Percentiles rank a stretch among this genome's conserved stretches.
These are phyloP conservation scores for Chrysopogon serrulatus DNA, from an alignment of 176 grass and related monocot species.

Conservation along the genomic window DNA sequence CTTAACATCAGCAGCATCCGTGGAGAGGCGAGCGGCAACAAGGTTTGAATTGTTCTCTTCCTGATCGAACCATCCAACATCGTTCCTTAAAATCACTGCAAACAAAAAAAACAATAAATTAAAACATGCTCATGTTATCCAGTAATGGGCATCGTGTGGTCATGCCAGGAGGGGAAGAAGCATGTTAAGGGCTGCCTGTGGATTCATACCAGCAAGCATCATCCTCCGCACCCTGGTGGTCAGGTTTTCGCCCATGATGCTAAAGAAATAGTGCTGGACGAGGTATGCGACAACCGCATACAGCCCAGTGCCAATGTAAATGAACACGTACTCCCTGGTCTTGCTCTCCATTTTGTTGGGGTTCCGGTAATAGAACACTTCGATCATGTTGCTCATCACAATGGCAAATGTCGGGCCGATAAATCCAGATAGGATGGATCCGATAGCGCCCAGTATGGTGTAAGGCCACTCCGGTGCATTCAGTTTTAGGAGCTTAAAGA, in stretches of 20 bases:
- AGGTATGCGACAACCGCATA: conserved; percentile 71
- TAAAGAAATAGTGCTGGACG: conserved; percentile 85
- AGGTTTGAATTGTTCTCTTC: conserved; percentile 86
- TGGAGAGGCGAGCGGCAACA: conserved; percentile 44
- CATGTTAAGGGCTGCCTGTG: too few species aligned
- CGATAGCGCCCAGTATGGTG: conserved; percentile 54
- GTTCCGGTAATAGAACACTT: conserved; percentile 78
- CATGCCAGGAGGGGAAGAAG: background rate
- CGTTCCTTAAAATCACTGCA: conserved; percentile 76
- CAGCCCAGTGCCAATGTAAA: conserved; percentile 69
- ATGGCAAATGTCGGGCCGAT: conserved; percentile 75
- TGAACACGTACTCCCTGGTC: conserved; percentile 71
- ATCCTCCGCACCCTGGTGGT: conserved; percentile 75
- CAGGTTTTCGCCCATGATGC: conserved; percentile 86
- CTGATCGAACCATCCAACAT: conserved; percentile 75
- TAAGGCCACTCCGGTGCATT: conserved; percentile 86
- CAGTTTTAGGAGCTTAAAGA: conserved; percentile 74
- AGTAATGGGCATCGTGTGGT: background rate
- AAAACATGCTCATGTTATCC: too few species aligned
- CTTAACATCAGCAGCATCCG: conserved; percentile 63
- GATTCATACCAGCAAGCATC: conserved; percentile 65
- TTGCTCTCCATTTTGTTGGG: conserved; percentile 77
- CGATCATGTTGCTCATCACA: conserved; percentile 87
- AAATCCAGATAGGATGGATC: conserved; percentile 69
- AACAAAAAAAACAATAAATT: background rate